A percentile compares a stretch with the other conserved stretches of the same genome.
Evolutionary conservation across 1,284 basidiomycete genomes (phyloP).

Genomic region (Neonothopanus nambi): DNA sequence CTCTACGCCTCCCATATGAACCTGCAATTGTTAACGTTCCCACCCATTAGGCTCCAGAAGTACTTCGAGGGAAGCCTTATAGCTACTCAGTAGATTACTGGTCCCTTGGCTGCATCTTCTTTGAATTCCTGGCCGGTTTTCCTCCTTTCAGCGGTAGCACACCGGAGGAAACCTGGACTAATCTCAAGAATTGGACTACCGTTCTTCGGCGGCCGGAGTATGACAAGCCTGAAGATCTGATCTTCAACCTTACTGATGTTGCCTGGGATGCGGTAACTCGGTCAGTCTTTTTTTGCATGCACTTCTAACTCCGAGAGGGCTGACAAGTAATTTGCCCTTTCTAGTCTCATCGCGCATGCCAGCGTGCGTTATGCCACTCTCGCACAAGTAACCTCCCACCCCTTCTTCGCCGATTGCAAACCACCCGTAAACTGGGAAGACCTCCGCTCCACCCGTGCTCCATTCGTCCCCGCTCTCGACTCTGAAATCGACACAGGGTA

Average conservation of each 20-base stretch:
- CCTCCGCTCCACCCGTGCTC: conserved; percentile 80
- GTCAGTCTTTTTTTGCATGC: conserved; percentile 43
- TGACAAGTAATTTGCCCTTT: conserved; percentile 8
- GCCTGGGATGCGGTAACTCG: conserved; percentile 96
- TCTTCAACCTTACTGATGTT: conserved; percentile 93
- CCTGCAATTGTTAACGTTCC: not conserved
- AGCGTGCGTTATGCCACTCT: conserved; percentile 80
- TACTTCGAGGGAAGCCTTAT: conserved; percentile 93
- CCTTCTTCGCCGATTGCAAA: conserved; percentile 72
- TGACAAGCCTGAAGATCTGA: conserved; percentile 93
- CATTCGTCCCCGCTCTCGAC: conserved; percentile 95
- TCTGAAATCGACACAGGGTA: conserved; percentile 96
- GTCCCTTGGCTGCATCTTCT: conserved; percentile 98
- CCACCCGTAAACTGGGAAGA: conserved; percentile 67
- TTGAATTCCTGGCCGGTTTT: conserved; percentile 97
- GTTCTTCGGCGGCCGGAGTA: conserved; percentile 92
- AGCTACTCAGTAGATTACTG: conserved; percentile 97
- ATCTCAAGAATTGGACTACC: conserved; percentile 97
- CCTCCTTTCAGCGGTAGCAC: conserved; percentile 96
- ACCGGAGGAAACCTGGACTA: conserved; percentile 98
- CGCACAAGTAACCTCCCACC: conserved; percentile 72
- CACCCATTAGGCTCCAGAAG: conserved; percentile 70
- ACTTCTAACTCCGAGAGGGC: not conserved
- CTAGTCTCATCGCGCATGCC: conserved; percentile 74
- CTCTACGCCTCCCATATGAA: not conserved